Evolutionary conservation across 495 filamentous ascomycete genomes (phyloP).

Genomic region (Penicillium flavigenum): DNA sequence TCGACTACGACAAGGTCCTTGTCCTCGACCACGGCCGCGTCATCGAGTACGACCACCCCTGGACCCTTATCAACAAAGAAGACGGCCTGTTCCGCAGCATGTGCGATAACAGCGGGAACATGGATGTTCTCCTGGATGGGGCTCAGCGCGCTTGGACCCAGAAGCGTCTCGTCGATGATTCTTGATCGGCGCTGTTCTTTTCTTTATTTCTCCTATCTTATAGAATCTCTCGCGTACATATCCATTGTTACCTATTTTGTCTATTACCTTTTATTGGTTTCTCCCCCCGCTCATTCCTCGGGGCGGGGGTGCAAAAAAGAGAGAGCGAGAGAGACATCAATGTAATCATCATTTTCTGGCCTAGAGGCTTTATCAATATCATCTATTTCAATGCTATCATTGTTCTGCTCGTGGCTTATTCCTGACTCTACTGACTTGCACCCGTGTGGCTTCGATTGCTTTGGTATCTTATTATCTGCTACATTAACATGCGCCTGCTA

Average conservation of each 20-base stretch:
- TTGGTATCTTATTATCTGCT: neutral
- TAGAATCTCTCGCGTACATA: slow-evolving; percentile 14
- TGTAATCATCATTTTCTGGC: slow-evolving; percentile 10
- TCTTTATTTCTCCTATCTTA: slow-evolving; percentile 2
- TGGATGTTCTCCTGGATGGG: slow-evolving; percentile 66
- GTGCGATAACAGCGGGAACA: slow-evolving; percentile 93
- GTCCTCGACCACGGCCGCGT: slow-evolving; percentile 89
- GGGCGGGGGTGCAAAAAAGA: neutral
- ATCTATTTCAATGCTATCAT: neutral
- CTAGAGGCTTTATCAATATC: neutral
- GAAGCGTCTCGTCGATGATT: slow-evolving; percentile 55
- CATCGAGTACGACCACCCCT: slow-evolving; percentile 85
- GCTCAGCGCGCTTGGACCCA: slow-evolving; percentile 71
- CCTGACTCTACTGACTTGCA: neutral
- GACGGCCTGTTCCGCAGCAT: slow-evolving; percentile 78
- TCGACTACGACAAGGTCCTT: slow-evolving; percentile 98
- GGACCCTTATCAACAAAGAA: slow-evolving; percentile 67
- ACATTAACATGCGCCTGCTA: too few relatives aligned
- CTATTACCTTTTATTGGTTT: slow-evolving; percentile 3
- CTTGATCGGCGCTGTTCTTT: slow-evolving; percentile 18
- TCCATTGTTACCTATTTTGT: slow-evolving; percentile 6
- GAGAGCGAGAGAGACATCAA: slow-evolving; percentile 1
- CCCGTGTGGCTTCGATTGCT: neutral
- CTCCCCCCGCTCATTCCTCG: neutral
- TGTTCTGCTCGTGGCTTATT: neutral